Percentiles rank a stretch among this genome's conserved stretches.
Conservation (phyloP, 306 rosid genomes). For the Astragalus membranaceus region DNA sequence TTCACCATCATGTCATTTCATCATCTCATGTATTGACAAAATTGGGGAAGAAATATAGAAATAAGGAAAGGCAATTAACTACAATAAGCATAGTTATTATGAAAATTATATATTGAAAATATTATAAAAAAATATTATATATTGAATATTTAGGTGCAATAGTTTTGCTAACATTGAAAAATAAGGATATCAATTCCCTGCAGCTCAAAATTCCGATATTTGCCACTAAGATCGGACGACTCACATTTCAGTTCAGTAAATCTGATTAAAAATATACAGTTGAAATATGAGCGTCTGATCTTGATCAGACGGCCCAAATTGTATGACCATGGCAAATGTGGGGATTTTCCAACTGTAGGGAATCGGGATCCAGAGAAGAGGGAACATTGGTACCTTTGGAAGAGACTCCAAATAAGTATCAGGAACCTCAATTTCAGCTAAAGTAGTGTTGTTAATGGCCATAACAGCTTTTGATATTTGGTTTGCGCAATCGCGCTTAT, state of each 20-base stretch:
- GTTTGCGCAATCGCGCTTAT: conserved; percentile 74
- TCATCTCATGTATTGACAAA: neutral
- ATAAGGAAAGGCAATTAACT: neutral
- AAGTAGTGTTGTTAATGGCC: conserved; percentile 69
- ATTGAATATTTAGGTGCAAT: neutral
- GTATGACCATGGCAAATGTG: too few species aligned
- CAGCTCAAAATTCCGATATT: too few species aligned
- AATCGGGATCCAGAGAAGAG: neutral
- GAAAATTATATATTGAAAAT: neutral
- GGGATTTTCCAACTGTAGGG: too few species aligned
- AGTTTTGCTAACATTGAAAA: too few species aligned
- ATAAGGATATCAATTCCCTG: too few species aligned
- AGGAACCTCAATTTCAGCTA: conserved; percentile 77
- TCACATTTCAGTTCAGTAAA: too few species aligned
- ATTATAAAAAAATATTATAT: too few species aligned
- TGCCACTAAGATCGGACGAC: too few species aligned
- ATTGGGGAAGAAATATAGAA: neutral
- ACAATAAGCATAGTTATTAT: neutral
- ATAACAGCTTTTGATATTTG: conserved; percentile 84
- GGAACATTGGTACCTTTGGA: conserved; percentile 61
- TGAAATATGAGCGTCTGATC: too few species aligned
- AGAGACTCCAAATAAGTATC: conserved; percentile 70
- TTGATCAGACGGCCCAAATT: too few species aligned
- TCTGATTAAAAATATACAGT: too few species aligned
- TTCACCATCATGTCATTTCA: neutral